Base-by-base conservation (phyloP, 2,329 filamentous ascomycete species). In the Colletotrichum filicis region DNA sequence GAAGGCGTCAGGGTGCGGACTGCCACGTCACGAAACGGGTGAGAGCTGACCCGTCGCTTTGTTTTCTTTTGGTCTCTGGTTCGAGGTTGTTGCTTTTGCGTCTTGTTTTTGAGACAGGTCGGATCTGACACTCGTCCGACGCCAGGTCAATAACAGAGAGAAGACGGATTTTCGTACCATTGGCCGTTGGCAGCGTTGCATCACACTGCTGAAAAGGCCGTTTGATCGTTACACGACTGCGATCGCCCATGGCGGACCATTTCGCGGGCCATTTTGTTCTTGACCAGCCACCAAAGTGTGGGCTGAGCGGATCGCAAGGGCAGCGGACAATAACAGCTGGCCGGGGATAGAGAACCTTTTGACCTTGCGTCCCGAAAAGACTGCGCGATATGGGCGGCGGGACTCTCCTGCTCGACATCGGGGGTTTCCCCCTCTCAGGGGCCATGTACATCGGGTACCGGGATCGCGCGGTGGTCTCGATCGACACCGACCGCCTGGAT, bases 41-140 rank as follows among this genome's bases (percentile, higher is more conserved):
- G 70, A 73, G 70, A 73, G 64, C 65, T 70, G 70, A 73, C 60
- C 70, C 66, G 60, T 73, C 66, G 70, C 53, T 59, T 73, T 26
- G n/a, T n/a, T 70, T 52, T 37, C 26, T 42, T 35, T 46, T 9
- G 2, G 7, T 28, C 35, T 46, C 37, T 46, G 42, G 67, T 70
- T 30, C 26, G 14, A 49, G 37, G n/a, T 52, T 5, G 52, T 57
- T 59, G 12, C 35, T 57, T 37, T 57, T 46, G 37, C 30, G 62
- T 42, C 28, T 14, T 62, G 26, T n/a, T 28, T 56, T 65, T 64
- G 49, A 70, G 66, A 70, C 70, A 46, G 30, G 59, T 70, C 56
- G 66, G 28, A 70, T 73, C 60, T 61, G 55, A 65, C 62, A 56
- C 49, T 70, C 46, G 46, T 73, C 32, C 60, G 26, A 60, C 26